Evolutionary conservation across 169 alveolate species (phyloP).

Genomic region (Plasmodium gaboni): DNA sequence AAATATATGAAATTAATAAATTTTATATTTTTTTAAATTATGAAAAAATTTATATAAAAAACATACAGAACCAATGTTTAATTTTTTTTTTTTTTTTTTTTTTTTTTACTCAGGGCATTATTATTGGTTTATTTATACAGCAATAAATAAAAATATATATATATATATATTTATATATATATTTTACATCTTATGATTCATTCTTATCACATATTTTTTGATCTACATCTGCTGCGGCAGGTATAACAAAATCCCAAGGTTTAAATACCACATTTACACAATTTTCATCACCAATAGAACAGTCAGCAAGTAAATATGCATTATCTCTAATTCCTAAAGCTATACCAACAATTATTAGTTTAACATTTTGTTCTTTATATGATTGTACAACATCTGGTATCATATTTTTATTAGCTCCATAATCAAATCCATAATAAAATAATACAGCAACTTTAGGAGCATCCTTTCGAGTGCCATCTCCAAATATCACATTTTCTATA

Average conservation of each 20-base stretch:
- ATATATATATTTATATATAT: no score
- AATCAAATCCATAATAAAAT: conserved; percentile 69
- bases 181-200: not conserved
- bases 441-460: conserved; percentile 68
- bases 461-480: conserved; percentile 60
- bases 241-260: conserved; percentile 72
- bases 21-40: no score
- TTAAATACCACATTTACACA: conserved; percentile 42
- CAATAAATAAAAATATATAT: no score
- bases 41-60: no score
- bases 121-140: no score
- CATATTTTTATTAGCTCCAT: conserved; percentile 60
- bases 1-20: no score
- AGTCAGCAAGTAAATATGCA: conserved; percentile 65
- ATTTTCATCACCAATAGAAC: conserved; percentile 37
- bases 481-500: conserved; percentile 56
- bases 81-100: no score
- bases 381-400: conserved; percentile 68
- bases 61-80: no score
- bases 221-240: conserved; percentile 67
- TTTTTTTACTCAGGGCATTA: no score
- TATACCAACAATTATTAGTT: conserved; percentile 63
- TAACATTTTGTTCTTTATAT: conserved; percentile 33
- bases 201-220: conserved; percentile 41
- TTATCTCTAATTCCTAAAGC: conserved; percentile 46